Evolutionary conservation across 208 protist species (phyloP), one percentile per base, ranked within the genome.

Genomic region (Trypanosoma brucei): DNA sequence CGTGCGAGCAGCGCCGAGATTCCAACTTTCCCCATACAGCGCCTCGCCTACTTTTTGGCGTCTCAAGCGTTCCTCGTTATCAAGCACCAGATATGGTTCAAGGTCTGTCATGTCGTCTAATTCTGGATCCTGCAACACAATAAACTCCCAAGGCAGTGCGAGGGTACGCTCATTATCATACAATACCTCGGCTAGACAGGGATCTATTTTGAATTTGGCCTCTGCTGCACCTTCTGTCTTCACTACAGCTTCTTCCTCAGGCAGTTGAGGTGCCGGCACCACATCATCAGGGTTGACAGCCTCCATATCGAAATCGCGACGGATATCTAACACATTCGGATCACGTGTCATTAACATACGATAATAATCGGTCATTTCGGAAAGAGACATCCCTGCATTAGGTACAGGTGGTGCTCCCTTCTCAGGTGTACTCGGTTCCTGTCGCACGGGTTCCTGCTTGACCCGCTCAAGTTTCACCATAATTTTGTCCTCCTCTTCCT

Each of bases 21-120:
- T 62, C 86, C 86, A 95, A 38, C 75, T 63, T 9, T 83, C 82
- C 42, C 71, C 70, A 73, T 93, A 92, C 36, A 91, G 76, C 9
- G 75, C 72, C 55, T 86, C 56, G 4, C 80, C 84, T 5, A 93
- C 63, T 44, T 85, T 72, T 55, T 87, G 66, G 30, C 84, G 86
- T n/a, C 84, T 81, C 57, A 93, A 35, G 13, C 89, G 78, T 68
- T 91, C 82, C 63, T 95, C 89, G 59, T 93, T 93, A 74, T 92
- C 83, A 3, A 88, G 72, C 9, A 93, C 81, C 22, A 95, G 55
- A 70, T 93, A 93, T 0, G 61, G 62, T 58, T 85, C 51, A 11
- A 93, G 50, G 61, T 95, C 89, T 2, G 76, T 79, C 39, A 64
- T 70, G 61, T 89, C 81, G 7, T 94, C 88, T 1, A 78, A 56